Base-by-base conservation (phyloP, 2,329 filamentous ascomycete genomes). In the Fusarium pseudograminearum region DNA sequence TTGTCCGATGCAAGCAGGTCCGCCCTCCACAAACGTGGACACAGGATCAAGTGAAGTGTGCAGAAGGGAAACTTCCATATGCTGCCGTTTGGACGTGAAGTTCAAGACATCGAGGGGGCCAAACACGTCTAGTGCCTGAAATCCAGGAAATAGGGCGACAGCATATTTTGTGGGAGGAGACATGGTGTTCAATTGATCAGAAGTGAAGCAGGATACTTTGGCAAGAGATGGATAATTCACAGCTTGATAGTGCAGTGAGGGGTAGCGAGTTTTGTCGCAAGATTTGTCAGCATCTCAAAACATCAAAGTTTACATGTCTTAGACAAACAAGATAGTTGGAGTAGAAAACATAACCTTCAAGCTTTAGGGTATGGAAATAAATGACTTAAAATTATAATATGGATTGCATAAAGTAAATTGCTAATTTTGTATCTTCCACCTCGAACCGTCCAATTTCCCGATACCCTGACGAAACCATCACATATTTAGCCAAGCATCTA, bases 51-150 rank as follows among this genome's bases (percentile, higher is more conserved):
- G 55, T 0, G 73, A 72, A 2, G 71, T 57, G 5, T 76, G 72
- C 6, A 80, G 57, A 8, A 80, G 52, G 12, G 60, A 74, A 2
- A 80, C 67, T 20, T 71, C 38, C 7, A 80, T 61, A 24, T 69
- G 69, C 10, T 54, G 67, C 4, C 33, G 50, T 40, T 57, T 71
- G 15, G 76, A 75, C 20, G 78, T 63, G 22, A 74, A 62, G 52
- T 79, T 79, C 18, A 81, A 71, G 6, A 74, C 70, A 30, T 81
- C 79, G 6, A 81, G 51, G 3, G 80, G 78, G 0, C 82, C 81
- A 52, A 75, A 75, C 8, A 73, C 73, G 33, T 75, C 73, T 9
- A 75, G 52, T 2, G 70, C 67, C 38, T 75, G 73, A 16, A 75
- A 75, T 0, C 72, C 73, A 0, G 66, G 72, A 44, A 73, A 75